Base-by-base conservation (phyloP, 306 rosid genomes). In the Trichosanthes cucumerina region DNA sequence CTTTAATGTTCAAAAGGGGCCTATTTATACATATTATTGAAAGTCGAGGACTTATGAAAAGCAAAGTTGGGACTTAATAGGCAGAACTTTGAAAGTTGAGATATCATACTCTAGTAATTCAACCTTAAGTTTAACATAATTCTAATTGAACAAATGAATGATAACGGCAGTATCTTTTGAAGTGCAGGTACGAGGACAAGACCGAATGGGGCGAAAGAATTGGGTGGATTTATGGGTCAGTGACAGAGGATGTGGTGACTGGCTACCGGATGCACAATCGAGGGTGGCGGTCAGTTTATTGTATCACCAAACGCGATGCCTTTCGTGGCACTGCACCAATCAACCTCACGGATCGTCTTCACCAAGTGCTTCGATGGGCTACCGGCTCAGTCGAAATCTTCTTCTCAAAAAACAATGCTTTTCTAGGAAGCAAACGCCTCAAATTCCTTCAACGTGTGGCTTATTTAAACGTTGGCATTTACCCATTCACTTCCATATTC, bases 231-330 rank as follows among this genome's bases (percentile, higher is more conserved):
- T 92, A 92, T 58, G 97, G 97, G 44, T 92, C 97, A 9, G 93
- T 90, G 75, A 90, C 97, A 9, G 97, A 90, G 79, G 96, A 90
- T 81, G 96, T 93, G 79, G 91, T 93, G 58, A 93, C 93, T 0
- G 97, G 97, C 15, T 93, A 91, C 71, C 59, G 97, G n/a, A 93
- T 93, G 97, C 97, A 93, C 85, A 93, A 93, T 54, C 93, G 96
- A 5, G 97, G 97, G 6, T 93, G 97, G 97, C 80, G 97, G 79
- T 91, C 97, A 0, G 80, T 91, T 23, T 93, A 93, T 68, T 93
- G 97, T 86, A 72, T 93, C 76, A 93, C 97, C 16, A 93, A 86
- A 79, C 87, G 96, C 1, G 97, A 93, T 2, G 96, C 96, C 19
- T 93, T 93, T 79, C 96, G 89, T 0, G 97, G 96, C 53, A 84